Evolutionary conservation across 2,329 filamentous ascomycete species (phyloP).

Genomic region (Exophiala sp.): DNA sequence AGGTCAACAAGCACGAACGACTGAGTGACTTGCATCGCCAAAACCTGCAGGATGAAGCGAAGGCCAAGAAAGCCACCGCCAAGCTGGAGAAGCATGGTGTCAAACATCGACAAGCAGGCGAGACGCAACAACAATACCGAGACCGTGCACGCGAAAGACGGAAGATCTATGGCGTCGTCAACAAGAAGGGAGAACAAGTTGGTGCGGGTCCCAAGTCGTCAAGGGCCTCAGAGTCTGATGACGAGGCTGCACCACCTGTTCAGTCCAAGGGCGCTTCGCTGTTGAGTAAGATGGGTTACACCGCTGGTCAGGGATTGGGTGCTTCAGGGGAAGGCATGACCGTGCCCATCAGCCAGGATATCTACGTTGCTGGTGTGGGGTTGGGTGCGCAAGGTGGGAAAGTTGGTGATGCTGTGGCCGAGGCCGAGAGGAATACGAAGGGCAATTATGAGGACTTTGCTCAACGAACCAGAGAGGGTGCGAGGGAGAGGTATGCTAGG

Average conservation of each 20-base stretch:
- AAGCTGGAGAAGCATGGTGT: conserved; percentile 45
- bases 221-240: conserved; percentile 6
- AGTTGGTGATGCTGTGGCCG: conserved; percentile 47
- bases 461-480: conserved; percentile 45
- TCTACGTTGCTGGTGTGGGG: conserved; percentile 50
- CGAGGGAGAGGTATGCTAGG: conserved; percentile 46
- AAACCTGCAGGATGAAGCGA: conserved; percentile 52
- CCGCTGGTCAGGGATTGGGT: conserved; percentile 45
- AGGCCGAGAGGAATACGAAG: conserved; percentile 48
- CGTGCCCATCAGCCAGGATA: conserved; percentile 45
- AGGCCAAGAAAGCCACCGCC: conserved; percentile 39
- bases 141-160: conserved; percentile 47
- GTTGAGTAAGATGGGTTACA: conserved; percentile 51
- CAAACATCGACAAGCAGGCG: conserved; percentile 13
- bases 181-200: conserved; percentile 30
- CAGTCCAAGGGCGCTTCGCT: conserved; percentile 51
- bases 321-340: conserved; percentile 47
- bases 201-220: conserved; percentile 6
- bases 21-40: conserved; percentile 56
- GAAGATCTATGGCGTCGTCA: conserved; percentile 40
- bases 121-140: conserved; percentile 38
- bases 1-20: conserved; percentile 59
- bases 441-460: conserved; percentile 48
- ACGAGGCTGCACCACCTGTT: conserved; percentile 26
- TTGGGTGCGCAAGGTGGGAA: conserved; percentile 49